phyloP scores from a whole-genome alignment of 139 green algal species.

The Raphidocelis subcapitata region DNA sequence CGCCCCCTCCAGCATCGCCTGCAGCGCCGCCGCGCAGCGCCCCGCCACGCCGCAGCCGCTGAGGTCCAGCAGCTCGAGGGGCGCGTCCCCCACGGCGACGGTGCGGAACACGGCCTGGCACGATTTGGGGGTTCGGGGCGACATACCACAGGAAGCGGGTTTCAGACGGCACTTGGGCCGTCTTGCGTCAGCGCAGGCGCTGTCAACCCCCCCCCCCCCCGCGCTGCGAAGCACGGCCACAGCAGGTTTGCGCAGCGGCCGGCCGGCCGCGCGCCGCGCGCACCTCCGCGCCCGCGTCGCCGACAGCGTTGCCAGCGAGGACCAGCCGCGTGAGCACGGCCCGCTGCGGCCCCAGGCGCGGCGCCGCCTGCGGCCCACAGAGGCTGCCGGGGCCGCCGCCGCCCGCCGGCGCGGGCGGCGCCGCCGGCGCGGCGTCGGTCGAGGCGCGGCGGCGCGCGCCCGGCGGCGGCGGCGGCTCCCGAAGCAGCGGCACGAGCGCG shows the following conservation, averaged over 20 bases:
- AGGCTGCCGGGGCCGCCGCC: too few relatives aligned
- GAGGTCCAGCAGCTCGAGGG: conserved; percentile 44
- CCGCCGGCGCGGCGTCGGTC: neutral
- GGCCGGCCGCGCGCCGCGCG: neutral
- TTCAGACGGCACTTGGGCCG: too few relatives aligned
- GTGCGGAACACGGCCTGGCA: neutral
- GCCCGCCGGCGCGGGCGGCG: neutral
- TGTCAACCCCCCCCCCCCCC: too few relatives aligned
- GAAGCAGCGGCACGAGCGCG: conserved; percentile 33
- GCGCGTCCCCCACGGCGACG: neutral
- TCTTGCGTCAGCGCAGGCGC: too few relatives aligned
- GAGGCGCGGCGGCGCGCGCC: too few relatives aligned
- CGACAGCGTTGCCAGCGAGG: conserved; percentile 30
- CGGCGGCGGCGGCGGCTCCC: neutral
- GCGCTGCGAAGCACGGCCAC: too few relatives aligned
- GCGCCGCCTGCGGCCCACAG: neutral
- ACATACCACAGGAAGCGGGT: too few relatives aligned
- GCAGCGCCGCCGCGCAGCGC: neutral
- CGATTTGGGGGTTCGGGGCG: too few relatives aligned
- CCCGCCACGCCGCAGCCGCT: conserved; percentile 17
- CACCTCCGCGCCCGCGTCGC: conserved; percentile 36
- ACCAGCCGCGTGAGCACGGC: conserved; percentile 25
- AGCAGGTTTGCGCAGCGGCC: too few relatives aligned
- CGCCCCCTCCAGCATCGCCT: conserved; percentile 14
- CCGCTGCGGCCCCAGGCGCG: neutral